Base-by-base conservation (phyloP, 192 early-diverging fungal species). In the Funneliformis mosseae region DNA sequence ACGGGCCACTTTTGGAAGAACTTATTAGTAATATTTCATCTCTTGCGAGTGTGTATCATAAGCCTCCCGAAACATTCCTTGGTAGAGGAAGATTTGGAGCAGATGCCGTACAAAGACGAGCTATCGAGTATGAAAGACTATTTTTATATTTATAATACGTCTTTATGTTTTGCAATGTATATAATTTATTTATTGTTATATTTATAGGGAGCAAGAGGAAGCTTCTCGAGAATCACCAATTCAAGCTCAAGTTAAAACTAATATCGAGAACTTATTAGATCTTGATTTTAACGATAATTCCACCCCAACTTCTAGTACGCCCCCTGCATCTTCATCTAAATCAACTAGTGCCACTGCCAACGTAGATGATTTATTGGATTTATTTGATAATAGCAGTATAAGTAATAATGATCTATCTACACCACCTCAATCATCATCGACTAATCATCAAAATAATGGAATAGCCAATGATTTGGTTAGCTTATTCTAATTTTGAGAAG, bases 11-110 rank as follows among this genome's bases (percentile, higher is more conserved):
- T 10, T 88, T 98, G 67, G 94, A 97, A 55, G 95, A 97, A 80
- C 88, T 99, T 48, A 87, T 98, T 66, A 88, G 85, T 72, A 93
- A 98, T 82, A 95, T 99, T 67, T 93, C 91, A 12, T 91, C 92
- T 41, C 84, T 99, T 45, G 95, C 98, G 2, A 97, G 96, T 16
- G 97, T 99, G n/a, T 95, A 97, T 82, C 98, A 99, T 83, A 96
- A 95, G 81, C 93, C 97, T 10, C 91, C 95, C 0, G 88, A 87
- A 55, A 88, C 92, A 27, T 94, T 99, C 76, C 92, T 93, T 80
- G 90, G 90, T 62, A 85, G 86, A 50, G 85, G 84, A 75, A 90
- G 88, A 46, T 90, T 88, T 81, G 84, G 92, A 77, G 87, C 88
- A 50, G 88, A 90, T 76, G 84, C 87, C 70, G 86, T 92, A 55